Evolutionary conservation across 441 rosid species (phyloP), one percentile per base, ranked within the genome.

Genomic region (Euphorbia neoarborescens): DNA sequence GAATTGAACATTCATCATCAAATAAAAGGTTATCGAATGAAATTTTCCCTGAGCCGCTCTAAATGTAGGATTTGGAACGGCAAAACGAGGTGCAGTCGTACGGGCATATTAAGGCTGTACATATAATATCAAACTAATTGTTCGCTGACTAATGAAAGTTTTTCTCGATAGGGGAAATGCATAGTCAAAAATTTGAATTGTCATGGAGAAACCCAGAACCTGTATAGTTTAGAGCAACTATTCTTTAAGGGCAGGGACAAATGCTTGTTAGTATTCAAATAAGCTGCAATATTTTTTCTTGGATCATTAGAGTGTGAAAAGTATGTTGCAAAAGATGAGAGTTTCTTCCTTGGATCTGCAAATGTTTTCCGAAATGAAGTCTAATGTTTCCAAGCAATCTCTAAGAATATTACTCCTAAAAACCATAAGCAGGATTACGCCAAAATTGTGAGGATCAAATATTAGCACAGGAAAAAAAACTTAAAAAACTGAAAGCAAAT

Each of bases 11-110:
- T 37, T 86, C 91, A 6, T 90, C 94, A 13, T 90, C 96, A 0
- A 80, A 79, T 37, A 89, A 89, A 80, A 79, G 87, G 56, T 74
- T 81, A 34, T 89, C 96, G 17, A 88, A 69, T 51, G 98, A 94
- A 71, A 88, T 92, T 34, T 92, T 87, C 72, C 98, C 98, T 0
- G 97, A 92, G 77, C 90, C 96, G 60, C 71, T 76, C 22, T 82
- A 77, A 30, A 72, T 69, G 42, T 81, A 66, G 30, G 97, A 85
- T 17, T 13, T 66, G 71, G 96, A 85, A 71, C 79, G 81, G 71
- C 78, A 71, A 68, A 80, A 76, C 68, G 80, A 70, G 78, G 79
- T 76, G 66, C 81, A 75, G 65, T 34, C 35, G 12, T 11, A 42
- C 34, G 38, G 22, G 51, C 40, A 69, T 57, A 46, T 57, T 1